Percentiles rank a stretch among this genome's conserved stretches.
Conservation (phyloP, 2,329 filamentous ascomycete genomes). For the Xylariales sp. region DNA sequence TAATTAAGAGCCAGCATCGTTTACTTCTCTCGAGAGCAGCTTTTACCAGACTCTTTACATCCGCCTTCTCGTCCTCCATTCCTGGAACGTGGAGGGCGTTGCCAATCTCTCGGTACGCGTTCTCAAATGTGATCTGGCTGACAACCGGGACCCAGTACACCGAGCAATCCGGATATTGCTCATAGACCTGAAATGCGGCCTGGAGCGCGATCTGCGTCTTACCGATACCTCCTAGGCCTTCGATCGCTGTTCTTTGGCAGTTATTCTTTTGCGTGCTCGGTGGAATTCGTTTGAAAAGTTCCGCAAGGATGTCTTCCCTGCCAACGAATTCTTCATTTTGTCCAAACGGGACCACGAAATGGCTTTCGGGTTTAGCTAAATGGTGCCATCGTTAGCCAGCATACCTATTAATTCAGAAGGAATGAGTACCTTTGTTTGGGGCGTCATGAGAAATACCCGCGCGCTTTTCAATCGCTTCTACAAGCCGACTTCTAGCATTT, state of each 20-base stretch:
- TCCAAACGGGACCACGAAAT: slow-evolving; percentile 2
- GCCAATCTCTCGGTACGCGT: slow-evolving; percentile 29
- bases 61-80: slow-evolving; percentile 25
- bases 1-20: slow-evolving; percentile 33
- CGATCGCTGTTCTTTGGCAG: slow-evolving; percentile 20
- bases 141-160: slow-evolving; percentile 36
- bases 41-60: slow-evolving; percentile 32
- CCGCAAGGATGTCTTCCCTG: not conserved
- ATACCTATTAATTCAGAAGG: not conserved
- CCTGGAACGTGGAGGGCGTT: slow-evolving; percentile 18
- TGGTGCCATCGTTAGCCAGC: not conserved
- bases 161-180: slow-evolving; percentile 22
- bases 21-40: slow-evolving; percentile 19
- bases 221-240: slow-evolving; percentile 29
- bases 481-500: not conserved
- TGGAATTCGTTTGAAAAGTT: not conserved
- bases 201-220: slow-evolving; percentile 36
- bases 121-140: slow-evolving; percentile 23
- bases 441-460: not conserved
- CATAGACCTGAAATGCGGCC: slow-evolving; percentile 21
- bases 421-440: too few species aligned
- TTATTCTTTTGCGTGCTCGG: slow-evolving; percentile 7
- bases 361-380: not conserved
- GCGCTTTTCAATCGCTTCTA: not conserved
- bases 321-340: slow-evolving; percentile 5